Conservation (phyloP, 2,329 filamentous ascomycete species). For the Ceratocystis variospora region DNA sequence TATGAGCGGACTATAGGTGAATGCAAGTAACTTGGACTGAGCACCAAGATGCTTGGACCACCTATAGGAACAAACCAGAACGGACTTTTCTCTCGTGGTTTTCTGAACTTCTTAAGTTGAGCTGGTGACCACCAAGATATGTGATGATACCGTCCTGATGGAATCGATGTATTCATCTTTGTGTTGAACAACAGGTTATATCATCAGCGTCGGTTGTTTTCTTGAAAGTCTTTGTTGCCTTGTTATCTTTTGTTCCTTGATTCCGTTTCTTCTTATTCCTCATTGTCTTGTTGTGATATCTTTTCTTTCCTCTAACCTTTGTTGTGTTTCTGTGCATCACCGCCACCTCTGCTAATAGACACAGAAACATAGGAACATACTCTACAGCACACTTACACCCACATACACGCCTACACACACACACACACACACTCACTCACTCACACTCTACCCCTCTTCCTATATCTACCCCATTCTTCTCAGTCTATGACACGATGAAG, state of each 20-base stretch:
- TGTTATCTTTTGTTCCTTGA: neutral
- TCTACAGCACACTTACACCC: neutral
- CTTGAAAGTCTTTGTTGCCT: neutral
- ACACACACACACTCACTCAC: neutral
- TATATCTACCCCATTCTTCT: no score
- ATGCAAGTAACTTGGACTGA: slow-evolving; percentile 8
- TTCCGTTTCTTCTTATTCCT: neutral
- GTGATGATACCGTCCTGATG: neutral
- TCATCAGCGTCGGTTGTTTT: neutral
- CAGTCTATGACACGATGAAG: slow-evolving; percentile 5
- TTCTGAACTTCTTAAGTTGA: neutral
- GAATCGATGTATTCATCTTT: neutral
- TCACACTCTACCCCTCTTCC: neutral
- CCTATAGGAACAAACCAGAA: neutral
- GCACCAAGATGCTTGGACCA: slow-evolving; percentile 3
- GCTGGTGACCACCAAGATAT: neutral
- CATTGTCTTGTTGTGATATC: neutral
- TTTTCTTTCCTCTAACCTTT: neutral
- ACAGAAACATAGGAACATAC: neutral
- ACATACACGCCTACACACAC: neutral
- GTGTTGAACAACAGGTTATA: neutral
- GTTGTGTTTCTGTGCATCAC: neutral
- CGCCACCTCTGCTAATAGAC: neutral
- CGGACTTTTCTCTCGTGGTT: neutral
- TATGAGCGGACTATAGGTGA: slow-evolving; percentile 2